Evolutionary conservation across 768 basidiomycete genomes (phyloP).

Genomic region (Calocybe indica): DNA sequence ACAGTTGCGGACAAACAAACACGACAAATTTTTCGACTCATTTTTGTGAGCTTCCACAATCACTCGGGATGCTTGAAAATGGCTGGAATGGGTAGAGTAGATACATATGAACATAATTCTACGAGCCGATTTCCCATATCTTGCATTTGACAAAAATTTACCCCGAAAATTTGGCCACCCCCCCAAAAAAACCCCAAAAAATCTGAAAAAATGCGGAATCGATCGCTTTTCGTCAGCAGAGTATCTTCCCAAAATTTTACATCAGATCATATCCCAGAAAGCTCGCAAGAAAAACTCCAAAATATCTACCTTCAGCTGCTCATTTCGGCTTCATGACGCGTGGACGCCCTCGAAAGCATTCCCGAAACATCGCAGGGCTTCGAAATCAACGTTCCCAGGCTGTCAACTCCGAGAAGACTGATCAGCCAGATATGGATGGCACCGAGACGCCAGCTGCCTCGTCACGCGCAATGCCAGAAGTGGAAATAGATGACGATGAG

Average conservation of each 20-base stretch:
- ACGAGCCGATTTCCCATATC: constrained; percentile 3
- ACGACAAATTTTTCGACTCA: not conserved
- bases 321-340: not conserved
- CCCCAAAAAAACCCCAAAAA: constrained; percentile 7
- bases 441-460: no score
- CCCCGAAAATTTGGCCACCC: constrained; percentile 10
- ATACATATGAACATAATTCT: constrained; percentile 2
- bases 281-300: not conserved
- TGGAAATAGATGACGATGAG: no score
- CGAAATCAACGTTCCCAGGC: not conserved
- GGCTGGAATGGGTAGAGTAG: no score
- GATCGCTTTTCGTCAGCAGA: constrained; percentile 1
- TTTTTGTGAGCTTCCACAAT: no score
- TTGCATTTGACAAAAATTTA: not conserved
- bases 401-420: no score
- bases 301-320: not conserved
- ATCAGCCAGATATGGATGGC: no score
- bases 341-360: constrained; percentile 1
- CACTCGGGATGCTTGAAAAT: no score
- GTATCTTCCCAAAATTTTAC: no score
- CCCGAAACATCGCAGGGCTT: not conserved
- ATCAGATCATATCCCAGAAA: no score
- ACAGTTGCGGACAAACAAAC: no score
- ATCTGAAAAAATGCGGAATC: constrained; percentile 6
- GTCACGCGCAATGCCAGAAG: no score